phyloP scores from a whole-genome alignment of 2,329 filamentous ascomycete genomes.

The Fusarium floridanum region DNA sequence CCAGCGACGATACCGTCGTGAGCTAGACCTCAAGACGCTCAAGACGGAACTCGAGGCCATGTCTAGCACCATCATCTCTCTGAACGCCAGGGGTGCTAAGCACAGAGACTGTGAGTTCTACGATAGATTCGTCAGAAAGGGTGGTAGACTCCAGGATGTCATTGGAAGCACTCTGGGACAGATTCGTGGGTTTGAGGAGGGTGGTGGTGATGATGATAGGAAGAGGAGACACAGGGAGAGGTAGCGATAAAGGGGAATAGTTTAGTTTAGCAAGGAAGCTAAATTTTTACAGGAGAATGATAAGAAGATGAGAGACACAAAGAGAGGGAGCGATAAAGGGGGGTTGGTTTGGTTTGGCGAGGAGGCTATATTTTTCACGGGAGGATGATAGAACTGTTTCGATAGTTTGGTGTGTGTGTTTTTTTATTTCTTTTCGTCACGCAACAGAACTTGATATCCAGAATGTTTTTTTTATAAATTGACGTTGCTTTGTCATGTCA shows the following conservation, averaged over 20 bases:
- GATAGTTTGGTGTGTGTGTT: background rate
- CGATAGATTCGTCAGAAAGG: slow-evolving; percentile 43
- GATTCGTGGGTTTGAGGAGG: slow-evolving; percentile 38
- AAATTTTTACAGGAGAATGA: slow-evolving; percentile 5
- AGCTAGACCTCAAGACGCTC: slow-evolving; percentile 40
- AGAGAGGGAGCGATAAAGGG: slow-evolving; percentile 16
- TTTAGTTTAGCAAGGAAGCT: background rate
- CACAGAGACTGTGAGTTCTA: slow-evolving; percentile 46
- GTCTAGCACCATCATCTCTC: slow-evolving; percentile 45
- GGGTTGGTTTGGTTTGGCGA: background rate
- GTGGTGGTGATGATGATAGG: slow-evolving; percentile 23
- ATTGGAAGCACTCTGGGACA: slow-evolving; percentile 44
- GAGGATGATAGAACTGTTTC: slow-evolving; percentile 2
- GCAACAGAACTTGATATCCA: slow-evolving; percentile 16
- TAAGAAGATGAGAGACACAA: slow-evolving; percentile 25
- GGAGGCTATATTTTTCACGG: slow-evolving; percentile 1
- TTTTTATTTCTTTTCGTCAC: background rate
- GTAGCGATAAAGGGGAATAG: slow-evolving; percentile 9
- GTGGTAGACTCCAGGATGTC: slow-evolving; percentile 42
- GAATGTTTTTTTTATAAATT: slow-evolving; percentile 12
- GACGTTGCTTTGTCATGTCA: background rate
- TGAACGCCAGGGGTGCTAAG: slow-evolving; percentile 38
- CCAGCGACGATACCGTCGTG: slow-evolving; percentile 30
- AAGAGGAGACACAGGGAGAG: slow-evolving; percentile 27
- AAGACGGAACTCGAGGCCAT: slow-evolving; percentile 43